A percentile compares a stretch with the other conserved stretches of the same genome.
Evolutionary conservation across 2,329 filamentous ascomycete species (phyloP).

Genomic region (Geosmithia flava): DNA sequence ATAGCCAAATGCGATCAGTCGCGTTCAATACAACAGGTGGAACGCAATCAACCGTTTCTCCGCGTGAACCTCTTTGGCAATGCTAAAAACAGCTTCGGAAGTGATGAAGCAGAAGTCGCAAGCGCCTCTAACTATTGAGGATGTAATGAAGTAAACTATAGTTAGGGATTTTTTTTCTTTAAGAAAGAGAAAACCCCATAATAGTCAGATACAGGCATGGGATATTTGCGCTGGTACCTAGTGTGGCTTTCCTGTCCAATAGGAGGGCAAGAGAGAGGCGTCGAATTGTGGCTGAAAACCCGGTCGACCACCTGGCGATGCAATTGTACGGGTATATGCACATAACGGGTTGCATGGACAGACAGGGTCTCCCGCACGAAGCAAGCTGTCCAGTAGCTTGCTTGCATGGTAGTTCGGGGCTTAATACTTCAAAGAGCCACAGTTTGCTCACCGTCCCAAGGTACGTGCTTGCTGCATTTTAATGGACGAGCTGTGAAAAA

Average conservation of each 20-base stretch:
- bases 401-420: neutral
- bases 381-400: slow-evolving; percentile 1
- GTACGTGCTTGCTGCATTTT: neutral
- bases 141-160: neutral
- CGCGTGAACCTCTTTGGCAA: too few relatives aligned
- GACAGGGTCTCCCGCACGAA: neutral
- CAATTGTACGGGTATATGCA: neutral
- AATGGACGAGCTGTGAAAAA: neutral
- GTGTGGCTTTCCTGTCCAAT: neutral
- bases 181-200: too few relatives aligned
- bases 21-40: neutral
- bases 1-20: neutral
- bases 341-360: neutral
- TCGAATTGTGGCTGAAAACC: neutral
- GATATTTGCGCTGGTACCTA: neutral
- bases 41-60: neutral
- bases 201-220: neutral
- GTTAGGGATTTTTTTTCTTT: neutral
- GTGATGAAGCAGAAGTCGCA: too few relatives aligned
- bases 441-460: neutral
- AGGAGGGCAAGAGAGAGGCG: neutral
- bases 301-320: neutral
- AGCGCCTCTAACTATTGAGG: neutral
- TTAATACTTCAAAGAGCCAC: neutral
- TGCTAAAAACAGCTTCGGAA: too few relatives aligned